Evolutionary conservation across 257 asterid species (phyloP).

Genomic region (Forsythia viridissima): DNA sequence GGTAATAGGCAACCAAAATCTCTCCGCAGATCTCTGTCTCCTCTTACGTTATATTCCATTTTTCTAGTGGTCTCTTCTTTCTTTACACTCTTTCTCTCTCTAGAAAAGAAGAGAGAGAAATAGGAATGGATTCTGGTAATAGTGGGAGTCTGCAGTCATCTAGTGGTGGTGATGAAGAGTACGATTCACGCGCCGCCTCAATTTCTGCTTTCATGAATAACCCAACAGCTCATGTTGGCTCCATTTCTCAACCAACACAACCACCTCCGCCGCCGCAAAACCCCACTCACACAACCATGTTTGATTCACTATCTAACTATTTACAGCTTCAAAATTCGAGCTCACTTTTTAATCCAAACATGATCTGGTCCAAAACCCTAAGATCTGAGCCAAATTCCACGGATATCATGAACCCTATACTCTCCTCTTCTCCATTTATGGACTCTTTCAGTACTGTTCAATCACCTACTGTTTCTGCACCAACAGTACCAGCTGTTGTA

Average conservation of each 20-base stretch:
- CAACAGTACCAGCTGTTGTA: neutral
- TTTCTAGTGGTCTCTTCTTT: neutral
- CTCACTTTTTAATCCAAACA: constrained; percentile 33
- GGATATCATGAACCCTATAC: constrained; percentile 15
- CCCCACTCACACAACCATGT: constrained; percentile 2
- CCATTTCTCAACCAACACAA: constrained; percentile 22
- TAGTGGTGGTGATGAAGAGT: constrained; percentile 70
- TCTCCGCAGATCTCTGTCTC: constrained; percentile 39
- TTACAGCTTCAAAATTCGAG: constrained; percentile 25
- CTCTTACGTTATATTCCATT: constrained; percentile 28
- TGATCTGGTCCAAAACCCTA: constrained; percentile 39
- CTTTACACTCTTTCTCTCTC: neutral
- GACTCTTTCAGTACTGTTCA: constrained; percentile 1
- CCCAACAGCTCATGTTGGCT: constrained; percentile 20
- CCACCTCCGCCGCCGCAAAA: constrained; percentile 9
- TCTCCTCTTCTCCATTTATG: constrained; percentile 24
- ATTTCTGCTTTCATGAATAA: constrained; percentile 29
- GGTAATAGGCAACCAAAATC: constrained; percentile 36
- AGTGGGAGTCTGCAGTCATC: constrained; percentile 78
- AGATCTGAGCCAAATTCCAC: constrained; percentile 42
- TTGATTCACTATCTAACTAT: constrained; percentile 53
- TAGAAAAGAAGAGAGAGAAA: neutral
- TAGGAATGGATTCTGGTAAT: constrained; percentile 59
- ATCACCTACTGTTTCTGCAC: constrained; percentile 8
- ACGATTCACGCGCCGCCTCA: constrained; percentile 58